phyloP scores from a whole-genome alignment of 2,329 filamentous ascomycete genomes.

The Aspergillus japonicus region DNA sequence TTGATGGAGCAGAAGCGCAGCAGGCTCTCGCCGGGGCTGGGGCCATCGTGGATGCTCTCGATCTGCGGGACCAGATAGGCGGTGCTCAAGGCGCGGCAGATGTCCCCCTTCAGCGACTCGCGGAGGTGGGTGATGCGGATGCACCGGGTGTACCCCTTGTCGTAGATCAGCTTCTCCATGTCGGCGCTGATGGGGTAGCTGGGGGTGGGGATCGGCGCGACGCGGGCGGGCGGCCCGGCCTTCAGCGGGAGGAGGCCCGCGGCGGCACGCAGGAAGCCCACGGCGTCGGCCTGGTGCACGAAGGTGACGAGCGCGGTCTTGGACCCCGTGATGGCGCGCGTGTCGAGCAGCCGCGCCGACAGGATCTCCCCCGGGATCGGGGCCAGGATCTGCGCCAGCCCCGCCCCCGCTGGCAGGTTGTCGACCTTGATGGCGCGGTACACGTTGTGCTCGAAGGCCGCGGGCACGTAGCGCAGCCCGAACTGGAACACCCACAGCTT shows the following conservation, averaged over 20 bases:
- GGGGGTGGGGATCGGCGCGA: conserved; percentile 27
- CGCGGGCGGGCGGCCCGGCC: conserved; percentile 16
- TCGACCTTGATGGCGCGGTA: conserved; percentile 34
- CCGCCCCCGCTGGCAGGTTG: conserved; percentile 23
- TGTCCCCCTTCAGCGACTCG: conserved; percentile 9
- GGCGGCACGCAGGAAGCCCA: conserved; percentile 21
- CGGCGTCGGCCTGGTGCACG: conserved; percentile 25
- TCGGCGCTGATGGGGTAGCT: conserved; percentile 30
- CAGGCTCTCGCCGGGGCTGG: conserved; percentile 8
- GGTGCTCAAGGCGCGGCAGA: conserved; percentile 12
- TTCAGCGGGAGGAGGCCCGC: conserved; percentile 22
- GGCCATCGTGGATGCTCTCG: conserved; percentile 19
- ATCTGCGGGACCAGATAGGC: conserved; percentile 14
- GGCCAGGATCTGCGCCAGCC: conserved; percentile 26
- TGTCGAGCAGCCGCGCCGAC: conserved; percentile 31
- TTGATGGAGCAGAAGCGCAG: conserved; percentile 25
- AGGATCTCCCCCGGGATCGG: conserved; percentile 28
- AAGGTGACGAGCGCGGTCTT: conserved; percentile 34
- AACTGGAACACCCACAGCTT: conserved; percentile 30
- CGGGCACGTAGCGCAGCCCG: conserved; percentile 32
- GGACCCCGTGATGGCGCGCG: conserved; percentile 27
- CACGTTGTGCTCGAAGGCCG: conserved; percentile 19
- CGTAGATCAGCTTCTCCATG: conserved; percentile 22
- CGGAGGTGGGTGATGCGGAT: conserved; percentile 20
- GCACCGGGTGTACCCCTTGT: conserved; percentile 27